Percentiles rank a stretch among this genome's conserved stretches.
Evolutionary conservation across 148 eudicot genomes (phyloP).

Genomic region (Nepenthes mirabilis): DNA sequence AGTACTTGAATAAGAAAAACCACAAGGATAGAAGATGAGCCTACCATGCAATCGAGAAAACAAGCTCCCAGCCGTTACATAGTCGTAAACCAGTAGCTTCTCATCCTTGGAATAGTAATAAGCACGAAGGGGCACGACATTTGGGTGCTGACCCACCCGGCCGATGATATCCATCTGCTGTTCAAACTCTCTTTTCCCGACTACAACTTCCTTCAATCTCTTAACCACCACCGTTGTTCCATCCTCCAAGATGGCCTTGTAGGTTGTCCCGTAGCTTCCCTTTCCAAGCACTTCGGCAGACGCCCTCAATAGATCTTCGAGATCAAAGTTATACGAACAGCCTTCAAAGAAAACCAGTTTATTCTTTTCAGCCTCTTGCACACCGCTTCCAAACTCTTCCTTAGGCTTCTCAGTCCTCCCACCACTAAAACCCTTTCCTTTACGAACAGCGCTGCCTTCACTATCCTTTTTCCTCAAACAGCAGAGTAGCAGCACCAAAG

Average conservation of each 20-base stretch:
- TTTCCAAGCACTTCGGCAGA: constrained; percentile 94
- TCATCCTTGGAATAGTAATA: constrained; percentile 93
- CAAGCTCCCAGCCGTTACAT: constrained; percentile 53
- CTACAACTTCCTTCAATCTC: constrained; percentile 68
- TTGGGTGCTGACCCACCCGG: constrained; percentile 37
- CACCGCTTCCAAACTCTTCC: constrained; percentile 70
- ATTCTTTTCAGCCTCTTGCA: constrained; percentile 70
- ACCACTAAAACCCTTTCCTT: constrained; percentile 31
- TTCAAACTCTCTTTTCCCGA: constrained; percentile 76
- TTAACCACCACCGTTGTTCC: constrained; percentile 74
- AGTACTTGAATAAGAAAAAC: background rate
- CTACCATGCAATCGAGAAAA: constrained; percentile 68
- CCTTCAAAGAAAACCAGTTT: constrained; percentile 75
- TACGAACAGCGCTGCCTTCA: constrained; percentile 16
- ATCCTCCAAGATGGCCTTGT: constrained; percentile 82
- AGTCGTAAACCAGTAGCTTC: constrained; percentile 77
- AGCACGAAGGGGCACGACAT: constrained; percentile 71
- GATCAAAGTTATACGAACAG: constrained; percentile 60
- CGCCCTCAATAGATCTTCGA: constrained; percentile 86
- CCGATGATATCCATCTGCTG: constrained; percentile 82
- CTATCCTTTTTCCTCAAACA: constrained; percentile 37
- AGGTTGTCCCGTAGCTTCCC: constrained; percentile 81
- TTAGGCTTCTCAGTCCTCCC: constrained; percentile 46
- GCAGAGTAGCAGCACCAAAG: constrained; percentile 21
- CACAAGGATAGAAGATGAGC: background rate